Evolutionary conservation across 2,329 filamentous ascomycete species (phyloP).

Genomic region (Amphichorda felina): DNA sequence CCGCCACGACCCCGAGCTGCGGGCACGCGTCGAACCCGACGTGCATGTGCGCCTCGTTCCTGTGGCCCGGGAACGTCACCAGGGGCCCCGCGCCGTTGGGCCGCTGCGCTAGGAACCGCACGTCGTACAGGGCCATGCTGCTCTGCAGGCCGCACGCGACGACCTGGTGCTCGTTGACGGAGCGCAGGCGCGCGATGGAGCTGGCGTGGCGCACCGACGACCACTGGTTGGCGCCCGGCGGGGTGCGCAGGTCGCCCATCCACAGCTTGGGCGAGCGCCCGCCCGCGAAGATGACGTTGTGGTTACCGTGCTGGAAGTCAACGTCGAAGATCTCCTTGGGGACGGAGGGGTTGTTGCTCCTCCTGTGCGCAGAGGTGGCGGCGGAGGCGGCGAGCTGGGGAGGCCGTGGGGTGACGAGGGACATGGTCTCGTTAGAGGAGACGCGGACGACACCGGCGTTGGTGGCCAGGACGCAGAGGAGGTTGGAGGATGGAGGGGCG

Average conservation of each 20-base stretch:
- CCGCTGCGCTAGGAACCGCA: constrained; percentile 26
- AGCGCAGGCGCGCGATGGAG: constrained; percentile 35
- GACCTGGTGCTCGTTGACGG: constrained; percentile 35
- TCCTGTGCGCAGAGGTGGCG: constrained; percentile 4
- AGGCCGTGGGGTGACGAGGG: constrained; percentile 25
- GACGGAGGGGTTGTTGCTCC: constrained; percentile 5
- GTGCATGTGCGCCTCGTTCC: constrained; percentile 39
- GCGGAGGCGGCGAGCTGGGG: no score
- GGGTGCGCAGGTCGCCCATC: constrained; percentile 30
- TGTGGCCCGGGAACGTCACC: constrained; percentile 35
- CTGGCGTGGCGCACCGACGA: constrained; percentile 21
- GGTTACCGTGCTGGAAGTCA: constrained; percentile 31
- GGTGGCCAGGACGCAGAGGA: constrained; percentile 35
- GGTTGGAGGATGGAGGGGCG: constrained; percentile 23
- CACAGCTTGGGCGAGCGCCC: constrained; percentile 34
- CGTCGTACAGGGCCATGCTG: constrained; percentile 43
- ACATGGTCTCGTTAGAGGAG: constrained; percentile 15
- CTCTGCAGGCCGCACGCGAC: constrained; percentile 38
- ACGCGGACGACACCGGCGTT: constrained; percentile 31
- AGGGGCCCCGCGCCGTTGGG: constrained; percentile 17
- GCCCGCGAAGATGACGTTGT: constrained; percentile 36
- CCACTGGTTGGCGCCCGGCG: constrained; percentile 17
- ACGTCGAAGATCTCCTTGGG: constrained; percentile 32
- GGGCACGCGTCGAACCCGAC: constrained; percentile 18
- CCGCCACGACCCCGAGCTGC: constrained; percentile 37